phyloP scores from a whole-genome alignment of 257 asterid genomes.

The Nicotiana attenuata region DNA sequence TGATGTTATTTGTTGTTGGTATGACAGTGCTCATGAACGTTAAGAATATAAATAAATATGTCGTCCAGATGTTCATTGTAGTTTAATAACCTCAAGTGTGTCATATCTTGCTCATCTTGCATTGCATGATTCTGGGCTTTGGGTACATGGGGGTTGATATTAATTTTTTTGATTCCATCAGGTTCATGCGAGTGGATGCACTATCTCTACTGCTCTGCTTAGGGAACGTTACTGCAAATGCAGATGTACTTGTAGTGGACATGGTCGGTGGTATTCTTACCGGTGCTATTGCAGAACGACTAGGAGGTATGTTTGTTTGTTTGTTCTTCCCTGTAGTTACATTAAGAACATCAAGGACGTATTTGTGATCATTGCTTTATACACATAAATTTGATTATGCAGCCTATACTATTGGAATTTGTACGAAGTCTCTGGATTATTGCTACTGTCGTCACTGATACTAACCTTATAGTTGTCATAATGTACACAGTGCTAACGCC shows the following conservation, averaged over 20 bases:
- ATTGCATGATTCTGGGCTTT: not conserved
- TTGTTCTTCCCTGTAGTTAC: not conserved
- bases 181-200: slow-evolving; percentile 88
- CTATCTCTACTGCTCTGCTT: slow-evolving; percentile 76
- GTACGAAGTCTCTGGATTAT: not conserved
- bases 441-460: not conserved
- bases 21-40: not conserved
- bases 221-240: slow-evolving; percentile 75
- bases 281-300: slow-evolving; percentile 89
- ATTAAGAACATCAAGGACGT: not conserved
- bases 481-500: not conserved
- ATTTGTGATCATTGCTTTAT: not conserved
- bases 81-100: not conserved
- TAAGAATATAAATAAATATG: not conserved
- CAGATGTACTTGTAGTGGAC: slow-evolving; percentile 85
- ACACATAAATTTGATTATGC: not conserved
- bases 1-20: not conserved
- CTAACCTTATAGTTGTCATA: not conserved
- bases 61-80: not conserved
- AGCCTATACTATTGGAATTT: not conserved
- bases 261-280: slow-evolving; percentile 76
- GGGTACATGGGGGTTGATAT: not conserved
- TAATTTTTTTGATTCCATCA: slow-evolving; percentile 24
- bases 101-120: slow-evolving; percentile 10
- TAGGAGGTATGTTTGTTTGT: slow-evolving; percentile 63